Conservation (phyloP, 2,329 filamentous ascomycete species). For the Colletotrichum sidae region DNA sequence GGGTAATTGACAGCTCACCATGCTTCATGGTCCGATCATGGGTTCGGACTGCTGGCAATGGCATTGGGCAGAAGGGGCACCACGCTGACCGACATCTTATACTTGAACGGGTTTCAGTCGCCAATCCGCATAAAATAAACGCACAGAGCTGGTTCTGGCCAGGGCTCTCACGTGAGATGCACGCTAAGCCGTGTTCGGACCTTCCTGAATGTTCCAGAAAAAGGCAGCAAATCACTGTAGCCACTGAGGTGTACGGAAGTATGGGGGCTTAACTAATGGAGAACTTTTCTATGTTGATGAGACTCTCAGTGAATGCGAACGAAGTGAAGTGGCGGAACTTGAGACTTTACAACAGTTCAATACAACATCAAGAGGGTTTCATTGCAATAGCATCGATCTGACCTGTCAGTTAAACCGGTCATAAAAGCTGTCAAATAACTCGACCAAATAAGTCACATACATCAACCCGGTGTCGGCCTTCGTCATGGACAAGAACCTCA, state of each 20-base stretch:
- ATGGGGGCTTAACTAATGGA: slow-evolving; percentile 12
- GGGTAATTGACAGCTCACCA: slow-evolving; percentile 27
- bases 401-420: not conserved
- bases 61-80: not conserved
- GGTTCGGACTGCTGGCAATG: slow-evolving; percentile 16
- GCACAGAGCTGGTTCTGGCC: slow-evolving; percentile 33
- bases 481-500: slow-evolving; percentile 67
- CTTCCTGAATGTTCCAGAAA: slow-evolving; percentile 58
- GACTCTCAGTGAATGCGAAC: slow-evolving; percentile 30
- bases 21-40: slow-evolving; percentile 22
- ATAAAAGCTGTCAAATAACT: not conserved
- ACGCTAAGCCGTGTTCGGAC: slow-evolving; percentile 43
- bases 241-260: slow-evolving; percentile 23
- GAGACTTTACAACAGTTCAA: slow-evolving; percentile 8
- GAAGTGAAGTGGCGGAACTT: slow-evolving; percentile 34
- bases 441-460: not conserved
- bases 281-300: slow-evolving; percentile 35
- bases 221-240: slow-evolving; percentile 34
- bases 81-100: slow-evolving; percentile 12
- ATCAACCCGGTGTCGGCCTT: slow-evolving; percentile 12
- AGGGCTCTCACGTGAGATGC: slow-evolving; percentile 39
- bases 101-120: slow-evolving; percentile 28
- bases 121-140: slow-evolving; percentile 23
- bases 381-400: not conserved
- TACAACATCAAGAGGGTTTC: not conserved